Base-by-base conservation (phyloP, 2,329 filamentous ascomycete genomes). In the Fusarium palustre region DNA sequence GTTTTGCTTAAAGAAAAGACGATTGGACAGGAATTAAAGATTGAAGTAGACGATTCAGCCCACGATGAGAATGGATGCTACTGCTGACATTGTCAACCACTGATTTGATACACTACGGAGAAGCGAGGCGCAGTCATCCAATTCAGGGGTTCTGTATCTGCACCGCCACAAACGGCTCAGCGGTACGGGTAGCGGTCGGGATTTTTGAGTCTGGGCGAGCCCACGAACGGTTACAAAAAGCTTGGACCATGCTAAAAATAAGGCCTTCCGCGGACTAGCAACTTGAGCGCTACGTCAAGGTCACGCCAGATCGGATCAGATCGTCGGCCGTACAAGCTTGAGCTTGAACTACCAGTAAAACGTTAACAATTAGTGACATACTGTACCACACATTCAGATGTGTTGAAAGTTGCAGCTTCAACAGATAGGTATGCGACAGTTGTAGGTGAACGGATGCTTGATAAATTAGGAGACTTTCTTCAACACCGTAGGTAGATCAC, bases 111-210 rank as follows among this genome's bases (percentile, higher is more conserved):
- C 64, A 59, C 52, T 56, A 66, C 70, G 49, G 67, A 54, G 67
- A 67, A 60, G 10, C 55, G 64, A 43, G 73, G 73, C 73, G 73
- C 73, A 75, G 73, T 59, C 4, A 11, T 48, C 22, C 25, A 59
- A 52, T 56, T 38, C 12, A 47, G 47, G 45, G 22, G 9, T 25
- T 11, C 28, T 30, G 28, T 10, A 30, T 10, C 28, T 30, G 58
- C 70, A 75, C 73, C 65, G 73, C 73, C 73, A 74, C 73, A 72
- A 41, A 15, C 28, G 42, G 30, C 11, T 16, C 24, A 52, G 55
- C 42, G 48, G 33, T 50, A n/a, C 36, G n/a, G 34, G 20, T 38
- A 28, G 33, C 24, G 24, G 33, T 50, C 33, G 48, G 34, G 43
- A 58, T 64, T 58, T 66, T 50, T 48, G 18, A 45, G 55, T 47